Percentiles rank a stretch among this genome's conserved stretches.
Conservation (phyloP, 2,329 filamentous ascomycete genomes). For the Mollisiaceae sp. region DNA sequence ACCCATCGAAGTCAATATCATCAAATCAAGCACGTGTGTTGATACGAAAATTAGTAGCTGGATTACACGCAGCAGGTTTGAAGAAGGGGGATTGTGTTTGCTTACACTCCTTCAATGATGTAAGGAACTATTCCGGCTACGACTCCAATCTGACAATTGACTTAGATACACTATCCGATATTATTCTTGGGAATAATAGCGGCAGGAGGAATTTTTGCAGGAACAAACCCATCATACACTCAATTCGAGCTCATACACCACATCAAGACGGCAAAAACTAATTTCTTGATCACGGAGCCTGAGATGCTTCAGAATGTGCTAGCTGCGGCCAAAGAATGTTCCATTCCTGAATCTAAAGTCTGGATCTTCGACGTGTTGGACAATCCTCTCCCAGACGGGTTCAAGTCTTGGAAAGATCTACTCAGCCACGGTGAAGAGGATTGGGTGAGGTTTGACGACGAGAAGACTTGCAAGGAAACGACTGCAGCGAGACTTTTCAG, state of each 20-base stretch:
- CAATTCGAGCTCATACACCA: slow-evolving; percentile 39
- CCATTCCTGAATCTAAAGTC: slow-evolving; percentile 34
- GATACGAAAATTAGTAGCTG: slow-evolving; percentile 37
- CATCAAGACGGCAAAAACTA: slow-evolving; percentile 34
- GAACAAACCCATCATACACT: slow-evolving; percentile 41
- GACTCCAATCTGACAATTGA: neutral
- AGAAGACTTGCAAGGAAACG: slow-evolving; percentile 41
- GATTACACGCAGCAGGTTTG: slow-evolving; percentile 37
- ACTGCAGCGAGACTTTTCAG: slow-evolving; percentile 49
- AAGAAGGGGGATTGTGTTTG: slow-evolving; percentile 41
- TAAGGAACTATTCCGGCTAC: slow-evolving; percentile 17
- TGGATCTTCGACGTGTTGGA: slow-evolving; percentile 37
- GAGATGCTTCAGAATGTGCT: slow-evolving; percentile 32
- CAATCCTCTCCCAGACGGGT: slow-evolving; percentile 31
- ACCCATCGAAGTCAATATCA: slow-evolving; percentile 35
- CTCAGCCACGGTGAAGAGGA: slow-evolving; percentile 35
- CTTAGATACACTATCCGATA: slow-evolving; percentile 36
- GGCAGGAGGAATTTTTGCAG: slow-evolving; percentile 39
- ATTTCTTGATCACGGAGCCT: slow-evolving; percentile 38
- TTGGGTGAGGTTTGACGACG: slow-evolving; percentile 37
- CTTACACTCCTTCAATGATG: slow-evolving; percentile 41
- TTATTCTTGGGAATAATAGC: slow-evolving; percentile 37
- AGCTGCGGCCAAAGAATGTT: slow-evolving; percentile 37
- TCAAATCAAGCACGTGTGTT: slow-evolving; percentile 34
- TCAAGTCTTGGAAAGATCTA: slow-evolving; percentile 31